phyloP scores from a whole-genome alignment of 1,139 yeast species.

The Suhomyces kunorum region DNA sequence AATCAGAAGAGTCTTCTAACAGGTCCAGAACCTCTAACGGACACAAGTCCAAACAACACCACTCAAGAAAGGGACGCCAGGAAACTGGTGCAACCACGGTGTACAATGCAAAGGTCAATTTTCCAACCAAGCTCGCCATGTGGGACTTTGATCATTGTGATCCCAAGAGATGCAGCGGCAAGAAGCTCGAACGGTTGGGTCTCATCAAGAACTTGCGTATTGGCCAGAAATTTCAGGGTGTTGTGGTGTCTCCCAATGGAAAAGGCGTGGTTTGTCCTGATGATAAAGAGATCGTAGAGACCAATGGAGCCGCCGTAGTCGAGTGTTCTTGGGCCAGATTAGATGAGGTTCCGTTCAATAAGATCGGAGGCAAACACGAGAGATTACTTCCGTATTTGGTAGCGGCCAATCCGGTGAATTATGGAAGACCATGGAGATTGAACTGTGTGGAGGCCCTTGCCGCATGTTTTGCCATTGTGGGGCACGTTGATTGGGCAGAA shows the following conservation, averaged over 20 bases:
- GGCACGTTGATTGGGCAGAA: conserved; percentile 87
- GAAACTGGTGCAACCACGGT: conserved; percentile 32
- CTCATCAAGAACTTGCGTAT: conserved; percentile 73
- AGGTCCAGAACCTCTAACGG: conserved; percentile 54
- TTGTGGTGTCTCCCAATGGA: conserved; percentile 93
- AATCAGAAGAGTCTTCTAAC: conserved; percentile 39
- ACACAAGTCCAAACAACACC: conserved; percentile 57
- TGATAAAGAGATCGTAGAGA: conserved; percentile 76
- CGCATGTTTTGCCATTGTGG: conserved; percentile 94
- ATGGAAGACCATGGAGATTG: conserved; percentile 94
- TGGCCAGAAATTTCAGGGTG: conserved; percentile 89
- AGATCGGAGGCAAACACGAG: conserved; percentile 90
- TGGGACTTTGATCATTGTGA: conserved; percentile 99
- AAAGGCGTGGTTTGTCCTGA: conserved; percentile 88
- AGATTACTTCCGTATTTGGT: conserved; percentile 86
- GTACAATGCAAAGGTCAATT: conserved; percentile 26
- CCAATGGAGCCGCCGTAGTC: conserved; percentile 89
- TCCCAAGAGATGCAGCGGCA: conserved; percentile 96
- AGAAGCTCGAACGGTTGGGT: conserved; percentile 87
- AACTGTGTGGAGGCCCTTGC: conserved; percentile 98
- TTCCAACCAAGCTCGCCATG: conserved; percentile 79
- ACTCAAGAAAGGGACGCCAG: conserved; percentile 51
- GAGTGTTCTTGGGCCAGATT: conserved; percentile 98
- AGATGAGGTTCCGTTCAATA: conserved; percentile 90
- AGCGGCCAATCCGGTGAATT: conserved; percentile 96